Evolutionary conservation across 1,284 basidiomycete species (phyloP), one percentile per base, ranked within the genome.

Genomic region (Microbotryum scabiosae): DNA sequence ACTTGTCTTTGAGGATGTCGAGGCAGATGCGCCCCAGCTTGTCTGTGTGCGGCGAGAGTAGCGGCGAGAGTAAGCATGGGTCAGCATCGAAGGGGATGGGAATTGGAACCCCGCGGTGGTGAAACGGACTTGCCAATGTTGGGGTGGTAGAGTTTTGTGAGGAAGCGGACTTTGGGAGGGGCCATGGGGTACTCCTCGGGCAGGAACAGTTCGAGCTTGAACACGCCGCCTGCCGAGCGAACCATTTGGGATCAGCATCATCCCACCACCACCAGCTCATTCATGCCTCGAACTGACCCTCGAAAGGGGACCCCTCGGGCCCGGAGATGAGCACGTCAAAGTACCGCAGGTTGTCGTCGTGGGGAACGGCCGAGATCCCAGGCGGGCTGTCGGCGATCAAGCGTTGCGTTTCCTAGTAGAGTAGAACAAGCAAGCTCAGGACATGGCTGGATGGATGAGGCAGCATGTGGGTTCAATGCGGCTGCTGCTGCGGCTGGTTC

Each of bases 121-220:
- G 48, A 14, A 46, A 51, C 18, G 23, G 43, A 25, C 32, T 25
- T 73, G 94, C 92, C 93, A 77, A 99, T 99, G 78, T 99, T 99
- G 44, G 96, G 96, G 78, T 99, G 96, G 80, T 99, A 98, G 80
- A 98, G 96, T 85, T 96, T 96, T 65, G 94, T 97, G 70, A 97
- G 79, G 80, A 98, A 99, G 67, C 96, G 84, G 61, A 99, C 96
- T 78, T 97, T 98, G 36, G 96, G 96, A 0, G 96, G 93, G 56
- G 88, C 88, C 94, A 99, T 97, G 2, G 94, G 94, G 77, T 99
- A 99, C 75, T 97, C 94, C 76, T 97, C 94, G 2, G 96, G 93
- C 50, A 99, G 80, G 79, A 97, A 99, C 51, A 99, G 81, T 77
- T 99, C 96, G 43, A 97, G 82, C 72, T 86, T 88, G 80, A 99